Evolutionary conservation across 2,329 filamentous ascomycete species (phyloP), one percentile per base, ranked within the genome.

Genomic region (Endocalyx cinctus): DNA sequence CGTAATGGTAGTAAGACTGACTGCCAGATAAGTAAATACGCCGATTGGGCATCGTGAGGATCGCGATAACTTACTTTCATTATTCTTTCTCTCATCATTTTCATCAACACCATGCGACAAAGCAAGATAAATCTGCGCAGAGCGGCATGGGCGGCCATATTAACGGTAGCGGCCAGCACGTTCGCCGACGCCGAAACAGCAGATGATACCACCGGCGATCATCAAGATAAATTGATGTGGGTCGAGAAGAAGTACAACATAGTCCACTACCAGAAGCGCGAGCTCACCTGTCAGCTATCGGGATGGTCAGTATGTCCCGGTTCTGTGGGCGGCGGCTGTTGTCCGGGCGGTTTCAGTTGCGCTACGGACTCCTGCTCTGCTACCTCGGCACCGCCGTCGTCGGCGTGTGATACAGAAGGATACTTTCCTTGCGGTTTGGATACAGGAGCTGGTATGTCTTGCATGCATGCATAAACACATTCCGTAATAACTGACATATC

Each of bases 261-360:
- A 5, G 31, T 50, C 13, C 50, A 40, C 17, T 47, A 46, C 17
- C 45, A 36, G 15, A 52, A 51, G 20, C 51, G 54, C 18, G 53
- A 53, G 6, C 42, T 33, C 10, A 37, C 43, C 5, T 58, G 55
- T 25, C 29, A 40, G 17, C 7, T 30, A 18, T 15, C 36, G 3
- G 41, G 43, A 2, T 55, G 46, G 34, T 41, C 41, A 3, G 28
- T 55, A 30, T 55, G 46, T 30, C 35, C 39, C n/a, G 40, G 45
- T 17, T 45, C 49, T 12, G 45, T 38, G 10, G 45, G 48, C 22
- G 69, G 70, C 20, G 66, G 63, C 20, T 73, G 70, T 36, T 74
- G 70, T 37, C 69, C 70, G 2, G 50, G 61, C 5, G 51, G 59
- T 25, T 77, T 72, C 45, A 55, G 57, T 4, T 77, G 73, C 50